Base-by-base conservation (phyloP, 139 green algal species). In the Coelastrella sp. region DNA sequence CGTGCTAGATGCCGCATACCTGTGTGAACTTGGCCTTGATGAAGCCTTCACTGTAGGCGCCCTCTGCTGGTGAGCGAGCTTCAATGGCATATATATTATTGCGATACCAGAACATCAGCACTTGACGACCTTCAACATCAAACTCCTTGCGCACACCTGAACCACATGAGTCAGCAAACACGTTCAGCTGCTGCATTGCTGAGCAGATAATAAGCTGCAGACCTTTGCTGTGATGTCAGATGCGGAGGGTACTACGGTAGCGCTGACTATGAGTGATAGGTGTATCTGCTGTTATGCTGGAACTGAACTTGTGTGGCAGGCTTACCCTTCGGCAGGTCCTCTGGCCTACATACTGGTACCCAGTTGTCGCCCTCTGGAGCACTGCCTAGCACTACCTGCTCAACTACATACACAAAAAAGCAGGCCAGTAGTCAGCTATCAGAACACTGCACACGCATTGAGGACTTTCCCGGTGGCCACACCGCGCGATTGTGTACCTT, bases 21-120 rank as follows among this genome's bases (percentile, higher is more conserved):
- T 99, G 98, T 7, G 97, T 99, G 89, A 99, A 97, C 93, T 97
- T 99, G 49, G 97, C 96, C 49, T 94, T 93, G 75, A 98, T 96
- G 91, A 99, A 99, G 63, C 98, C 98, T 90, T 99, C 97, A 63
- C 92, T 96, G 96, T 99, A 99, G 20, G 97, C 97, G 17, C 97
- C 98, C 92, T 99, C 98, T 14, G 98, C 97, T 8, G 98, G 98
- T 6, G 97, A 99, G 25, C 95, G 93, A n/a, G 90, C 74, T 92
- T 99, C 96, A 89, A 99, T 98, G 76, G 95, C 96, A 80, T 96
- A 98, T 35, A 99, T 97, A 87, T 98, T 75, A 89, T 99, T 99
- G 65, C 96, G 93, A 93, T 99, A 99, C 98, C 98, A 99, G 90
- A 99, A 99, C n/a, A 99, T 73, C 60, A 99, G 91, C 49, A 99